These are phyloP conservation scores for Reutealis trisperma DNA, from an alignment of 345 rosid genomes.

Conservation along the genomic window DNA sequence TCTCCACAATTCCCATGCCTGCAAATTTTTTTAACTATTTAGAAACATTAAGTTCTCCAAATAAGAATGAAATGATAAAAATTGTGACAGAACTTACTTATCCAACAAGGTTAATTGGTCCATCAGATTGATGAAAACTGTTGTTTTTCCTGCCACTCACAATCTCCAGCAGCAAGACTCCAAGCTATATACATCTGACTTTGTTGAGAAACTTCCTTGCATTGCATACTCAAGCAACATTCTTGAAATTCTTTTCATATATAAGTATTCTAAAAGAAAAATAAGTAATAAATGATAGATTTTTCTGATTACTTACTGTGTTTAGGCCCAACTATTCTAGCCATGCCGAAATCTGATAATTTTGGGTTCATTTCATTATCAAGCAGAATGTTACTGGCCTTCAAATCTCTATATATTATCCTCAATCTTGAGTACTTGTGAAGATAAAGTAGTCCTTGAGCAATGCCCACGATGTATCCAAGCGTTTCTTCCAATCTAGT, in stretches of 20 bases:
- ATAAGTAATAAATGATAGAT: no score
- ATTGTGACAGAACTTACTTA: slow-evolving; percentile 10
- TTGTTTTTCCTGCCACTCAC: slow-evolving; percentile 23
- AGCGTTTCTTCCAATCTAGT: slow-evolving; percentile 15
- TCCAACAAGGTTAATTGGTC: slow-evolving; percentile 17
- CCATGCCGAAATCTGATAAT: slow-evolving; percentile 22
- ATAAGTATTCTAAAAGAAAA: no score
- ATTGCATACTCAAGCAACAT: slow-evolving; percentile 15
- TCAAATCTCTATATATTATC: slow-evolving; percentile 15
- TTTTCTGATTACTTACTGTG: slow-evolving; percentile 1
- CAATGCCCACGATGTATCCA: slow-evolving; percentile 4
- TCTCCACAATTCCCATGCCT: slow-evolving; percentile 22
- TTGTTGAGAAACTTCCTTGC: slow-evolving; percentile 16
- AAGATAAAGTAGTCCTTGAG: slow-evolving; percentile 20
- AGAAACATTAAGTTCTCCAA: no score
- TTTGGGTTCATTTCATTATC: slow-evolving; percentile 17
- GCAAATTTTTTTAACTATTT: background rate
- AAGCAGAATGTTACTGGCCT: slow-evolving; percentile 15
- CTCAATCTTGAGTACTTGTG: slow-evolving; percentile 19
- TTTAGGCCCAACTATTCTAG: slow-evolving; percentile 7
- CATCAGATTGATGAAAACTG: background rate
- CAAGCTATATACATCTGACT: slow-evolving; percentile 29
- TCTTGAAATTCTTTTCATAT: no score
- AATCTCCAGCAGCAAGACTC: slow-evolving; percentile 19
- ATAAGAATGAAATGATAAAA: no score